Base-by-base conservation (phyloP, 345 rosid species). In the Bruguiera parviflora region DNA sequence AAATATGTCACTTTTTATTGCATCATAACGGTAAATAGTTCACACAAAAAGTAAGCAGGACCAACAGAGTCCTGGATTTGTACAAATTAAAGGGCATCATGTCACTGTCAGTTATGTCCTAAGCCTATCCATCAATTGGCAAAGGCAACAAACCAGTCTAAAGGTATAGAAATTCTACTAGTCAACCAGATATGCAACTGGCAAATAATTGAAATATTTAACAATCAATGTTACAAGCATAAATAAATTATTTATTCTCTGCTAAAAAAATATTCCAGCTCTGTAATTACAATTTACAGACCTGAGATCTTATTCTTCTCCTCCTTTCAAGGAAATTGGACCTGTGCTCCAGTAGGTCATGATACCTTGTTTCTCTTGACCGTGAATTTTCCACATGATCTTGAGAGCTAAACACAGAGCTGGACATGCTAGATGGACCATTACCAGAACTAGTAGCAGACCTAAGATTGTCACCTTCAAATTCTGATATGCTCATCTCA, bases 301-400 rank as follows among this genome's bases (percentile, higher is more conserved):
- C 99, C 99, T 95, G 99, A 74, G 96, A 95, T 68, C 97, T 86
- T 79, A 92, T 87, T 82, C 97, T 84, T 80, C 97, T 92, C 69
- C 99, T 79, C 49, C 97, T 79, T 74, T 95, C 96, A 59, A 95
- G 92, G 79, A 92, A 90, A 85, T 86, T 91, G 64, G 99, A 87
- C 77, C 97, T 81, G 55, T 92, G 91, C 63, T 95, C 97, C 71
- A 90, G 73, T 24, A 95, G 76, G 82, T 93, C 94, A 60, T 80
- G 89, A 72, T 95, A 90, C 78, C 97, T 85, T 55, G 85, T 84
- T 68, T 89, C 96, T 80, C 96, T 92, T 29, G 85, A 75, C 69
- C 75, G 85, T 59, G 96, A 75, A 64, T 85, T 71, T 70, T 86
- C 92, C 21, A 75, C 76, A n/a, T 77, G 84, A 78, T 79, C 88